A percentile compares a stretch with the other conserved stretches of the same genome.
These are phyloP conservation scores for Pezicula carpinea DNA, from an alignment of 2,329 filamentous ascomycete genomes.

Conservation along the genomic window DNA sequence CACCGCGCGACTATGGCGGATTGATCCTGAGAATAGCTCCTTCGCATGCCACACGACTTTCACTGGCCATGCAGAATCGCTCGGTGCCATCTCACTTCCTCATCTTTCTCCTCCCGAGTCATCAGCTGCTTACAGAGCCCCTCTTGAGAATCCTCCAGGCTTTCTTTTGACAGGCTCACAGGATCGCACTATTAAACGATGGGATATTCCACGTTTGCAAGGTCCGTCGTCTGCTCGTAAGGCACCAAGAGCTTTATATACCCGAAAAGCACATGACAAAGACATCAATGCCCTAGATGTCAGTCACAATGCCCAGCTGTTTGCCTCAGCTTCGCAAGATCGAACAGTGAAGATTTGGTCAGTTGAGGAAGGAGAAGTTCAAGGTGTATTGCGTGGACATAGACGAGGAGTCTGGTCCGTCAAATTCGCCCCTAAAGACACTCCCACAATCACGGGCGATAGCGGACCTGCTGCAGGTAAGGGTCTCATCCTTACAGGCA, in stretches of 20 bases:
- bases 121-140: slow-evolving; percentile 67
- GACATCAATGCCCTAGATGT: slow-evolving; percentile 95
- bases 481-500: slow-evolving; percentile 82
- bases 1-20: slow-evolving; percentile 81
- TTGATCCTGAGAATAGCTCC: slow-evolving; percentile 70
- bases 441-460: slow-evolving; percentile 68
- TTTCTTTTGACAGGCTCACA: slow-evolving; percentile 91
- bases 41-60: slow-evolving; percentile 80
- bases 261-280: slow-evolving; percentile 94
- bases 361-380: slow-evolving; percentile 79
- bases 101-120: slow-evolving; percentile 61
- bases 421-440: slow-evolving; percentile 76
- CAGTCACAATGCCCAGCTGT: slow-evolving; percentile 68
- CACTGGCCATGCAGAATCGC: slow-evolving; percentile 87
- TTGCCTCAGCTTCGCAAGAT: slow-evolving; percentile 95
- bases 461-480: slow-evolving; percentile 69
- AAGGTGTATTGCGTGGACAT: slow-evolving; percentile 88
- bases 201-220: slow-evolving; percentile 67
- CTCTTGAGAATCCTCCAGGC: slow-evolving; percentile 72
- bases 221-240: slow-evolving; percentile 42
- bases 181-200: slow-evolving; percentile 91
- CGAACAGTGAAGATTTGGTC: slow-evolving; percentile 98
- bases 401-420: slow-evolving; percentile 95
- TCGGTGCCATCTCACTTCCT: slow-evolving; percentile 84
- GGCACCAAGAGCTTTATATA: slow-evolving; percentile 68